A percentile compares a stretch with the other conserved stretches of the same genome.
Conservation (phyloP, 169 alveolate species). For the Ichthyophthirius multifiliis region DNA sequence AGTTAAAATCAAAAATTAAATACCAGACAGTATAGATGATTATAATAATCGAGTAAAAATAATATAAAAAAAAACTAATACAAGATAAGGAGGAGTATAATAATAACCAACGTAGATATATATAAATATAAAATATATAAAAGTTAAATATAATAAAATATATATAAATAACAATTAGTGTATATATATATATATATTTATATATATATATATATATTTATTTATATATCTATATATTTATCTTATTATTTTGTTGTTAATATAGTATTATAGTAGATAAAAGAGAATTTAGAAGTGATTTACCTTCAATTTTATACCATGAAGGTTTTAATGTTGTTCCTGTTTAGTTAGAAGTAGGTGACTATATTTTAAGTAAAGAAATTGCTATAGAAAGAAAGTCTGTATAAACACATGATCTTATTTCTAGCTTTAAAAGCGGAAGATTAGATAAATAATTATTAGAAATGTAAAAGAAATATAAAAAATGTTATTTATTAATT, state of each 20-base stretch:
- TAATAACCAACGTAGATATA: neutral
- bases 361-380: neutral
- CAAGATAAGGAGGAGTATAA: neutral
- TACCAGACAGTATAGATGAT: neutral
- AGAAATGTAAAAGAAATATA: neutral
- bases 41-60: neutral
- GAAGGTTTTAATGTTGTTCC: conserved; percentile 9
- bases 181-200: no score
- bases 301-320: conserved; percentile 5
- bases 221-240: no score
- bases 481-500: neutral
- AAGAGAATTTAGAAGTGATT: conserved; percentile 17
- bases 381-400: conserved; percentile 18
- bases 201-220: neutral
- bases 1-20: neutral
- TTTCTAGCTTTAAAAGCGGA: neutral
- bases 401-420: conserved; percentile 3
- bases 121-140: no score
- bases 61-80: neutral
- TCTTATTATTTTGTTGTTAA: neutral
- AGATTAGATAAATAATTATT: neutral
- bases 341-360: neutral
- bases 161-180: no score
- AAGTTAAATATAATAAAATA: no score
- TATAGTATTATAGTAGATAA: conserved; percentile 2